Percentiles rank a stretch among this genome's conserved stretches.
Conservation (phyloP, 2,329 filamentous ascomycete genomes). For the Trichoderma semiorbis region DNA sequence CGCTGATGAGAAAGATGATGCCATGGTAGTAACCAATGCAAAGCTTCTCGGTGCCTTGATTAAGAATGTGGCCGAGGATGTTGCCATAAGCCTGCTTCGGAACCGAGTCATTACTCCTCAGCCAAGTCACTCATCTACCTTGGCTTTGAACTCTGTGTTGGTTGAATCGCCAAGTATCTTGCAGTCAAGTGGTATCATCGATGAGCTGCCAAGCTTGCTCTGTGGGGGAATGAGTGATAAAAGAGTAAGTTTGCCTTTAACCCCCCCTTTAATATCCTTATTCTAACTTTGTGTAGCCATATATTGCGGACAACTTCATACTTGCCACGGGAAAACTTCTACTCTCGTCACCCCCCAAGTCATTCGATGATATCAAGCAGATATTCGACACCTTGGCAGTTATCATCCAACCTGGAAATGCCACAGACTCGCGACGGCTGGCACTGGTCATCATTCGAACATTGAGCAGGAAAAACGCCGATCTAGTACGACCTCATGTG, state of each 20-base stretch:
- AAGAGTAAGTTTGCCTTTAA: slow-evolving; percentile 56
- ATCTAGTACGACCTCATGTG: slow-evolving; percentile 78
- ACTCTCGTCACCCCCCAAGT: slow-evolving; percentile 63
- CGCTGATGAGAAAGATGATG: slow-evolving; percentile 66
- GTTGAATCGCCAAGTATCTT: slow-evolving; percentile 73
- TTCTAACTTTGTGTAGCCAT: slow-evolving; percentile 50
- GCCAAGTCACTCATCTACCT: slow-evolving; percentile 72
- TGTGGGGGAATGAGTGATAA: slow-evolving; percentile 75
- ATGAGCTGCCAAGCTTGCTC: slow-evolving; percentile 74
- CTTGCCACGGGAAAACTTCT: slow-evolving; percentile 90
- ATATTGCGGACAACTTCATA: slow-evolving; percentile 82
- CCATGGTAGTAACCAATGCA: slow-evolving; percentile 85
- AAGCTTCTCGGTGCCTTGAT: slow-evolving; percentile 86
- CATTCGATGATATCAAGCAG: slow-evolving; percentile 72
- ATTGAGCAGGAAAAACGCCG: slow-evolving; percentile 72
- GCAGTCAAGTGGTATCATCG: slow-evolving; percentile 60
- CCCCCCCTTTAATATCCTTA: neutral
- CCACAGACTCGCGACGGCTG: slow-evolving; percentile 80
- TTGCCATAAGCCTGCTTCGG: slow-evolving; percentile 57
- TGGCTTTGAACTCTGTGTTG: slow-evolving; percentile 85
- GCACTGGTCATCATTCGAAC: slow-evolving; percentile 86
- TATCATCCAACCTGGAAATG: slow-evolving; percentile 72
- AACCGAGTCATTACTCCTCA: slow-evolving; percentile 75
- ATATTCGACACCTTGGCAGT: slow-evolving; percentile 75
- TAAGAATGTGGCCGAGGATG: slow-evolving; percentile 75